These are phyloP conservation scores for Leishmania tarentolae DNA, from an alignment of 208 protist genomes.

Conservation along the genomic window DNA sequence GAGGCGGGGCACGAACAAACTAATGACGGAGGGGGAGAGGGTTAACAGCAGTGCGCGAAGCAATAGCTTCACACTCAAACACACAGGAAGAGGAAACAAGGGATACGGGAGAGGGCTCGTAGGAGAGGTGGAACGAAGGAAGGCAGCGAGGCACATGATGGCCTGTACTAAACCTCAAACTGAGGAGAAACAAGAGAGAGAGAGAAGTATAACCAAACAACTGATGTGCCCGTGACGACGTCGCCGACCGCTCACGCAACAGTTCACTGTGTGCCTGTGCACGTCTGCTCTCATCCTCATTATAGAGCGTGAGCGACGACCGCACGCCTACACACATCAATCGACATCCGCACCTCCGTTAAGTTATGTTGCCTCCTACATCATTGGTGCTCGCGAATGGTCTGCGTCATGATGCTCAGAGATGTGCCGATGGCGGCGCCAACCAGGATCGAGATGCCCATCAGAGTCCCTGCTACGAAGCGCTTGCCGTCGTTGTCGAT, in stretches of 20 bases:
- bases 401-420: slow-evolving; percentile 55
- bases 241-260: not conserved
- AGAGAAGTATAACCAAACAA: not conserved
- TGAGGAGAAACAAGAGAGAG: not conserved
- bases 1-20: not conserved
- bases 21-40: not conserved
- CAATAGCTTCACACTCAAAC: not conserved
- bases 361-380: too few species aligned
- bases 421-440: slow-evolving; percentile 44
- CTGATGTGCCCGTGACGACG: not conserved
- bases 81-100: not conserved
- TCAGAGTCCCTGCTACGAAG: slow-evolving; percentile 56
- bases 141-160: too few species aligned
- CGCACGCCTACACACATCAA: not conserved
- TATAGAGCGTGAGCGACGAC: not conserved
- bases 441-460: slow-evolving; percentile 55
- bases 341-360: not conserved
- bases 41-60: not conserved
- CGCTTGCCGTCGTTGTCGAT: slow-evolving; percentile 48
- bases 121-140: not conserved
- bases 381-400: slow-evolving; percentile 15
- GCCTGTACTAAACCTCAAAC: too few species aligned
- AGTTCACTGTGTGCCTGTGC: not conserved
- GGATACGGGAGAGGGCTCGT: not conserved
- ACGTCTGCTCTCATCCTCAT: too few species aligned